Evolutionary conservation across 768 basidiomycete genomes (phyloP), one percentile per base, ranked within the genome.

Genomic region (Boletus tylopilopsis): DNA sequence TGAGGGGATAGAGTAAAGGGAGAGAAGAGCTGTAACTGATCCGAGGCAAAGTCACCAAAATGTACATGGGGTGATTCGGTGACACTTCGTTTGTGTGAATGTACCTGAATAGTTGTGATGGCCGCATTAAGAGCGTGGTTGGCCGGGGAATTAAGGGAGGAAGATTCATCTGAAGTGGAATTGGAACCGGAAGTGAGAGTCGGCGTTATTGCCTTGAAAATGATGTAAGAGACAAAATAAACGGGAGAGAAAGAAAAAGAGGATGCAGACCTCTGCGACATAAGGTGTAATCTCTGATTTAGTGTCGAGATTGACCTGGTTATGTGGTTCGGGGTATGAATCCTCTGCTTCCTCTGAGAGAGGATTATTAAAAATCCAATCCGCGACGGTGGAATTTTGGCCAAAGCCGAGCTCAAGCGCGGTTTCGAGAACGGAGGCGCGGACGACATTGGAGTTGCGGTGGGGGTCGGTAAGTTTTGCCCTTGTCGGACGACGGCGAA

Each of bases 371-470:
- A 87, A 87, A 62, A 89, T 85, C 82, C 86, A 86, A 52, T 82
- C 72, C 6, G 84, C 77, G 18, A 88, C 79, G 23, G 79, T 73
- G 16, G 75, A 71, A 53, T 78, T 85, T 29, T 68, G 74, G 27
- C 77, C 77, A 18, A 88, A 62, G 4, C 87, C 87, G 12, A 89
- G 76, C 61, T 85, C 71, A 33, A 88, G 73, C 7, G 86, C 87
- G 7, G 76, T 83, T 59, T 89, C 85, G 34, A 88, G 77, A 21
- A 89, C 85, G 15, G 85, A 87, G 2, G 87, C 85, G 15, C 87
- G 77, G 18, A 88, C 71, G 13, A 76, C 64, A 64, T 73, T 78
- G 1, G 84, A 84, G 59, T 81, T 73, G 34, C 83, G 78, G 19
- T 53, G 53, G 2, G 43, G 4, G 24, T 36, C 40, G 2, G n/a